These are phyloP conservation scores for Euphorbia tirucalli DNA, from an alignment of 345 rosid species.

Conservation along the genomic window DNA sequence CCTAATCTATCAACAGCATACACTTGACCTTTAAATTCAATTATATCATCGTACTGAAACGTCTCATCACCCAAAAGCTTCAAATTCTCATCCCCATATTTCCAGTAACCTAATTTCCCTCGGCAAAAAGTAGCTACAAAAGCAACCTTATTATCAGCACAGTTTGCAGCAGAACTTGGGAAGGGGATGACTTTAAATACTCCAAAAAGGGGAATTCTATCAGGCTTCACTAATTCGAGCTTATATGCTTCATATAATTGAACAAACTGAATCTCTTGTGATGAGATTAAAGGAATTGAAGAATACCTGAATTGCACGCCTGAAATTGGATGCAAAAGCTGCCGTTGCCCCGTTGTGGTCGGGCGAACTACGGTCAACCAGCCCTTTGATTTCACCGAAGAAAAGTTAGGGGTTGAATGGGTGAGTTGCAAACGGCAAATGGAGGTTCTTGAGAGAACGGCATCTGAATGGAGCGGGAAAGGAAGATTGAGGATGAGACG, in stretches of 20 bases:
- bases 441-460: neutral
- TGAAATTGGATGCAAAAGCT: conserved; percentile 18
- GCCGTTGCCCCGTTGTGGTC: conserved; percentile 4
- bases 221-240: neutral
- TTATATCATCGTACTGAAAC: conserved; percentile 25
- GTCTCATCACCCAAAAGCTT: conserved; percentile 12
- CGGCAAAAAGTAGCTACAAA: conserved; percentile 15
- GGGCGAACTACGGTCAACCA: conserved; percentile 10
- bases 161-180: neutral
- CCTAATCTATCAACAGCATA: conserved; percentile 28
- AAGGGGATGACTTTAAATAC: conserved; percentile 13
- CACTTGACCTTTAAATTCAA: conserved; percentile 14
- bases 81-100: conserved; percentile 22
- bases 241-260: conserved; percentile 1
- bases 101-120: conserved; percentile 32
- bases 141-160: neutral
- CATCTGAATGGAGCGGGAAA: neutral
- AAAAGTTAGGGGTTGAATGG: neutral
- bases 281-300: neutral
- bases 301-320: neutral
- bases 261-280: neutral
- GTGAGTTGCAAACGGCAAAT: neutral
- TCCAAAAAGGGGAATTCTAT: neutral
- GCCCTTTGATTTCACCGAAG: neutral
- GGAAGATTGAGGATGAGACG: conserved; percentile 1